Evolutionary conservation across 352 stramenopile genomes (phyloP), one percentile per base, ranked within the genome.

Genomic region (Pythium insidiosum): DNA sequence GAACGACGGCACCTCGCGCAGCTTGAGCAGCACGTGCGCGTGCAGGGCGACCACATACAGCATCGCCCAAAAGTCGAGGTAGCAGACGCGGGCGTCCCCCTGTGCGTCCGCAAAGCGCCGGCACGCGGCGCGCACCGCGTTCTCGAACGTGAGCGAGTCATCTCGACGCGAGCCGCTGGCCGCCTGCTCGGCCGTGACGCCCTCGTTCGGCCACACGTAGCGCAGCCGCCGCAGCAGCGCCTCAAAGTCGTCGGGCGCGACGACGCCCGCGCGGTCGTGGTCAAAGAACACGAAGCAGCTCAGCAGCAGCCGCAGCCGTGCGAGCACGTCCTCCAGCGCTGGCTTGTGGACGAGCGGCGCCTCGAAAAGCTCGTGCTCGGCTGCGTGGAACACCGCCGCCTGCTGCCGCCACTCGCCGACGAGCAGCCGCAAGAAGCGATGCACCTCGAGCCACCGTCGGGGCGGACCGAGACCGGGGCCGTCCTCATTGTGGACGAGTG

Each of bases 61-160:
- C 69, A 92, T 84, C 0, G 67, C 73, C 72, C 78, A 92, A 26
- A 92, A 87, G 39, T 92, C 79, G 18, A 92, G 50, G 43, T 92
- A 92, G 36, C 76, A 88, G 1, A 89, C 60, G 20, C 68, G 51
- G 2, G 73, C 79, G 26, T 89, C 79, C 3, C 68, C 53, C 25
- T 84, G 55, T 1, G 58, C 23, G 18, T 92, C 76, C 0, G 52
- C 39, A 34, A 89, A 89, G 1, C 72, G 64, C 25, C 59, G 53
- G 31, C 57, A 64, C 0, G 56, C 56, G 11, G 73, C 73, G 1
- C 63, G 29, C 12, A 88, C 57, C 1, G 63, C 63, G 47, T 73
- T 73, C 10, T 84, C 70, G 36, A 84, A 86, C 12, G 60, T 68
- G 0, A 70, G 39, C 1, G 62, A 76, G 11, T 69, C 56, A 25